phyloP scores from a whole-genome alignment of 495 filamentous ascomycete genomes.

The Friedmanniomyces endolithicus region DNA sequence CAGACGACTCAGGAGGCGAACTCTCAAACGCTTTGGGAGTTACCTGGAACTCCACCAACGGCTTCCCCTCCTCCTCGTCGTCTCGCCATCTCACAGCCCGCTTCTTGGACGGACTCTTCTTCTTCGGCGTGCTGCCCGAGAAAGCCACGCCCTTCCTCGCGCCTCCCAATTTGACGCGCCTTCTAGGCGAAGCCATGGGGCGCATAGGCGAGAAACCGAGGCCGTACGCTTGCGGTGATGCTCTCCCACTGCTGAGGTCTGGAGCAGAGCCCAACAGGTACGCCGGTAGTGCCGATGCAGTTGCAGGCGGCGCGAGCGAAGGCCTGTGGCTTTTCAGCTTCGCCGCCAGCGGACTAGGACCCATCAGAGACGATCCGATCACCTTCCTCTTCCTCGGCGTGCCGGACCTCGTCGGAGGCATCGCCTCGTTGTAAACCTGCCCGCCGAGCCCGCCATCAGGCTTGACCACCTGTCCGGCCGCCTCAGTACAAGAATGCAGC shows the following conservation, averaged over 20 bases:
- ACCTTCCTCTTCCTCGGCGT: slow-evolving; percentile 68
- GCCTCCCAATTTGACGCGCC: slow-evolving; percentile 50
- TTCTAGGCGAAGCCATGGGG: slow-evolving; percentile 53
- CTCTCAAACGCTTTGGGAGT: slow-evolving; percentile 56
- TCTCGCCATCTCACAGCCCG: slow-evolving; percentile 84
- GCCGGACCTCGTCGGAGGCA: slow-evolving; percentile 54
- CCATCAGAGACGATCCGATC: slow-evolving; percentile 24
- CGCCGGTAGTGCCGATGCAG: too few relatives aligned
- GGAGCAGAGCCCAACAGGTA: too few relatives aligned
- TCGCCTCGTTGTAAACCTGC: slow-evolving; percentile 44
- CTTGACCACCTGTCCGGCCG: slow-evolving; percentile 73
- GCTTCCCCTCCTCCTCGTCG: slow-evolving; percentile 64
- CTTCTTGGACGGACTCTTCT: slow-evolving; percentile 57
- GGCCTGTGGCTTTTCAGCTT: slow-evolving; percentile 7
- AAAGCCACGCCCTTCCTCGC: slow-evolving; percentile 71
- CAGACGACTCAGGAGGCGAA: slow-evolving; percentile 31
- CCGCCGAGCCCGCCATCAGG: slow-evolving; percentile 58
- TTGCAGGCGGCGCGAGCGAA: slow-evolving; percentile 8
- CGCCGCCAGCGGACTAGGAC: slow-evolving; percentile 25
- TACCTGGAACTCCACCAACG: slow-evolving; percentile 73
- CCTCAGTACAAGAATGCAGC: slow-evolving; percentile 57
- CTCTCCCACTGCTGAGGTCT: slow-evolving; percentile 4
- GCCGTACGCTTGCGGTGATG: slow-evolving; percentile 29
- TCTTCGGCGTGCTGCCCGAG: slow-evolving; percentile 56
- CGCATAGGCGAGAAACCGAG: slow-evolving; percentile 45